Base-by-base conservation (phyloP, 2,329 filamentous ascomycete genomes). In the Cladosporium sp. region DNA sequence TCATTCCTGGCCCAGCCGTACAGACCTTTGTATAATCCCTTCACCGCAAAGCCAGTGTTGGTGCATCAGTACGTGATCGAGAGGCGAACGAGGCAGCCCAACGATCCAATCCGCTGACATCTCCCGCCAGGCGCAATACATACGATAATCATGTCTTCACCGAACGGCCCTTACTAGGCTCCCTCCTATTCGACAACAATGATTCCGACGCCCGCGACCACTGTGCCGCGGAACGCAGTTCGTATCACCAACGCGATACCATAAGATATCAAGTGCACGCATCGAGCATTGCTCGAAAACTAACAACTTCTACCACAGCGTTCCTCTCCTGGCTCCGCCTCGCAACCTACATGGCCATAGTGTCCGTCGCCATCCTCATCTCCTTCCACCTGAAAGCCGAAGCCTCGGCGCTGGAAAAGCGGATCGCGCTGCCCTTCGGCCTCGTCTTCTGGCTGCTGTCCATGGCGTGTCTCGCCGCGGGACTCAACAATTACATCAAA, bases 321-420 rank as follows among this genome's bases (percentile, higher is more conserved):
- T 97, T 97, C 70, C 86, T 97, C 28, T 94, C 93, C 1, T 97
- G 94, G 82, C 84, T 97, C 19, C 87, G 92, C 3, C 83, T 97
- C 2, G 87, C 89, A 34, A 84, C 96, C 66, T 96, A 96, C 77
- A 92, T 97, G 83, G 86, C 91, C 64, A 81, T 99, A 54, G 91
- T 97, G 8, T 85, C 90, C 28, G 84, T 96, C 34, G 93, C 94
- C 52, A 96, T 99, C 65, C 86, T 96, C 9, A 81, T 97, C 52
- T 96, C 90, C 14, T 99, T 99, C 73, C 93, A 99, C 70, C 82
- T 99, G 51, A 92, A 92, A 69, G 79, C 80, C 17, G 76, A 86
- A 66, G 90, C 94, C 0, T 84, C 85, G 0, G 70, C 77, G 0
- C 73, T 90, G 14, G 94, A 99, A 77, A 79, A 84, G 60, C 84